Conservation (phyloP, 2,329 filamentous ascomycete genomes). For the Trichoderma aggressivum region DNA sequence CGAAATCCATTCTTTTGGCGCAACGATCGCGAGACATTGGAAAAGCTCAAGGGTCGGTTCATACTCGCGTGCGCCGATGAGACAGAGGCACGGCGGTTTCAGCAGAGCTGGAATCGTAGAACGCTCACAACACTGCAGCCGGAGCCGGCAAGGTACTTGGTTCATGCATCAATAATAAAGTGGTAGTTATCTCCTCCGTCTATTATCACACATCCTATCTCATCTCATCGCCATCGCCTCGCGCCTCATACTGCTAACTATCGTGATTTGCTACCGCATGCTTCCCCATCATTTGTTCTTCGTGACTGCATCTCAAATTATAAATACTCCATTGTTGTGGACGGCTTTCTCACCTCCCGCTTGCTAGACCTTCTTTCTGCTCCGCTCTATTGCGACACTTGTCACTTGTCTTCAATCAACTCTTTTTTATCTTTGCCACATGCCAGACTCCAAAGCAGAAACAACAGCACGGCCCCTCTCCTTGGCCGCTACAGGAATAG, state of each 20-base stretch:
- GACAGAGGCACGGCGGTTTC: constrained; percentile 38
- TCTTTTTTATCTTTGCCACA: constrained; percentile 11
- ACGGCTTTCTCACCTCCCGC: neutral
- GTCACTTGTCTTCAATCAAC: neutral
- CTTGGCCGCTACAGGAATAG: constrained; percentile 6
- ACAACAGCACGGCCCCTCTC: neutral
- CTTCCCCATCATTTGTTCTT: neutral
- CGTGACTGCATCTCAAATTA: neutral
- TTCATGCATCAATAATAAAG: constrained; percentile 34
- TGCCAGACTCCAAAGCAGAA: constrained; percentile 12
- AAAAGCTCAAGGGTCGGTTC: constrained; percentile 29
- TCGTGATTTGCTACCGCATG: neutral
- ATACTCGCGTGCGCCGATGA: constrained; percentile 33
- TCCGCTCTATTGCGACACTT: neutral
- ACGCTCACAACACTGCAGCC: constrained; percentile 25
- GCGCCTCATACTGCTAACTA: neutral
- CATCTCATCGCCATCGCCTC: neutral
- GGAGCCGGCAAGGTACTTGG: constrained; percentile 21
- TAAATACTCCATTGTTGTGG: neutral
- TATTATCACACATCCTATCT: neutral
- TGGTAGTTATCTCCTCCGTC: constrained; percentile 25
- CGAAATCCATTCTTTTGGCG: neutral
- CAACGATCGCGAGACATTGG: constrained; percentile 21
- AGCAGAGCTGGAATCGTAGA: constrained; percentile 41
- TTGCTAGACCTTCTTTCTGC: neutral